phyloP scores from a whole-genome alignment of 192 early-diverging fungal species.

The Rhizophagus sp. region DNA sequence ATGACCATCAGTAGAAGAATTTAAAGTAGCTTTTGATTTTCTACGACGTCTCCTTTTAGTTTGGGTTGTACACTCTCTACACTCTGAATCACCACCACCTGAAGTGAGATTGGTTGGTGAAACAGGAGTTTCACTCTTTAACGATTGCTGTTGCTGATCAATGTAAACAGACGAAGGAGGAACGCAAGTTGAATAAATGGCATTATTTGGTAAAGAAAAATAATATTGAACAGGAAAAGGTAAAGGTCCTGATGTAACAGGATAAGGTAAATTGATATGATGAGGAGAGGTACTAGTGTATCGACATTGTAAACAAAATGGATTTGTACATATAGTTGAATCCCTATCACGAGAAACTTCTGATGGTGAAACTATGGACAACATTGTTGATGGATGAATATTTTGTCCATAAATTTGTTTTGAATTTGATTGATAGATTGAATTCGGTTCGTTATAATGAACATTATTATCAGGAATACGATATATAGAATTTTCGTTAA shows the following conservation, averaged over 20 bases:
- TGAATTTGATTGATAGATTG: background rate
- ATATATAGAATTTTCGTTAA: background rate
- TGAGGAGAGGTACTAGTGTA: no score
- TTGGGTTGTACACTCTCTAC: background rate
- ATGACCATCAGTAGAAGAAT: background rate
- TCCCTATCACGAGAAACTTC: no score
- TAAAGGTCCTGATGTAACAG: background rate
- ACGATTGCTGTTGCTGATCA: background rate
- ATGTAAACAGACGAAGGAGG: background rate
- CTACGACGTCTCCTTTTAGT: background rate
- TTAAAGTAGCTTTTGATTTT: background rate
- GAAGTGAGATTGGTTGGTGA: background rate
- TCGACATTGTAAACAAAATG: background rate
- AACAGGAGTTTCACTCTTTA: background rate
- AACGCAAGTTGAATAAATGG: background rate
- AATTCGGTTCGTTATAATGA: background rate
- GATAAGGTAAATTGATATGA: background rate
- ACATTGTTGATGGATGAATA: background rate
- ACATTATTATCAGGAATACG: no score
- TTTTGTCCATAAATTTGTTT: background rate
- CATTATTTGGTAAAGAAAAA: background rate
- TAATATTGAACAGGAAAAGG: slow-evolving; percentile 6
- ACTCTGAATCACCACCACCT: background rate
- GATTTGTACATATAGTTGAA: background rate
- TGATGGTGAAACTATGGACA: background rate